Percentiles rank a stretch among this genome's conserved stretches.
Evolutionary conservation across 1,139 yeast genomes (phyloP).

Genomic region (Meyerozyma elateridarum): DNA sequence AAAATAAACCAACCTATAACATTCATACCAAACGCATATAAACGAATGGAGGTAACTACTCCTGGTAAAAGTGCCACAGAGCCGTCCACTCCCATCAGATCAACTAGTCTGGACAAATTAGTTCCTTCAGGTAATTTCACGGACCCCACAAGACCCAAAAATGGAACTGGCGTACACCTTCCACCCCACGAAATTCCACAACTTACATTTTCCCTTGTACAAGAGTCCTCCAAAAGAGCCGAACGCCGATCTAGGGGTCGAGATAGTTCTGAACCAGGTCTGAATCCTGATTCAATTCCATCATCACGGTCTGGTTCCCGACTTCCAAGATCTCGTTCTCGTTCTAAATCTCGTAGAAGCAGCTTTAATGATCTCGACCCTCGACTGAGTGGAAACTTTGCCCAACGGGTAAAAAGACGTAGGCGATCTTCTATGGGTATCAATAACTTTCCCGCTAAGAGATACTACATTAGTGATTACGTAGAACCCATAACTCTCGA

Average conservation of each 20-base stretch:
- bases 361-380: constrained; percentile 10
- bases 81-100: constrained; percentile 27
- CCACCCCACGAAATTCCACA: constrained; percentile 27
- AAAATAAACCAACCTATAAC: too few relatives aligned
- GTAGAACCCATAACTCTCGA: constrained; percentile 39
- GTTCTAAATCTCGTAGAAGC: constrained; percentile 2
- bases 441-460: constrained; percentile 4
- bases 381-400: constrained; percentile 9
- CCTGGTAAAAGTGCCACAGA: constrained; percentile 15
- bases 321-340: constrained; percentile 6
- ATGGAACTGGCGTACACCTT: constrained; percentile 14
- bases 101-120: constrained; percentile 4
- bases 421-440: constrained; percentile 31
- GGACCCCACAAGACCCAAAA: constrained; percentile 6
- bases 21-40: too few relatives aligned
- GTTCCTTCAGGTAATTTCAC: background rate
- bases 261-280: too few relatives aligned
- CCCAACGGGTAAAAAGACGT: constrained; percentile 13
- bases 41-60: constrained; percentile 5
- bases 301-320: too few relatives aligned
- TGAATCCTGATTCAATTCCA: too few relatives aligned
- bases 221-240: constrained; percentile 1
- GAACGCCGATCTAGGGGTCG: constrained; percentile 4
- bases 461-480: constrained; percentile 26
- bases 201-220: constrained; percentile 11